phyloP scores from a whole-genome alignment of 495 filamentous ascomycete species.

The Staphylotrichum longicolle region DNA sequence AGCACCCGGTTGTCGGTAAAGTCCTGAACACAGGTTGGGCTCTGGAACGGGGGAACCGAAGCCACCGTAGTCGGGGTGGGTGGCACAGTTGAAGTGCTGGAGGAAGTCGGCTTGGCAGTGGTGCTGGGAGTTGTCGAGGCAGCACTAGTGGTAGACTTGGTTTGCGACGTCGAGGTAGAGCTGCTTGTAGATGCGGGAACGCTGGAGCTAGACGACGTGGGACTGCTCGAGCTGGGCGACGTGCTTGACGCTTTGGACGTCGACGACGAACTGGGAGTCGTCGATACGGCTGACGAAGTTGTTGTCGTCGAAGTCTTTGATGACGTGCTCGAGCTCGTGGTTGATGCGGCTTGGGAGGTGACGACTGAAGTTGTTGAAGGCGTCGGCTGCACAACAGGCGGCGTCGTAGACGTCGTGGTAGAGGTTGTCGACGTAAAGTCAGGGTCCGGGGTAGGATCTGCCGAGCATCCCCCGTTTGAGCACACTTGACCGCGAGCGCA shows the following conservation, averaged over 20 bases:
- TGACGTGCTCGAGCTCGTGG: too few relatives aligned
- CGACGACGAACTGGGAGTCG: too few relatives aligned
- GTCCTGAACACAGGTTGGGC: background rate
- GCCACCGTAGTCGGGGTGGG: background rate
- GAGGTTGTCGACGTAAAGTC: background rate
- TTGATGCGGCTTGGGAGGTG: too few relatives aligned
- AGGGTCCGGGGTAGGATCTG: background rate
- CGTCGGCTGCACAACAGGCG: too few relatives aligned
- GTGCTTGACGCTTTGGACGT: background rate
- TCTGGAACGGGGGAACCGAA: background rate
- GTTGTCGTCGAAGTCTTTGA: too few relatives aligned
- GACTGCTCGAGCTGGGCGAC: background rate
- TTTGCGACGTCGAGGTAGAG: background rate
- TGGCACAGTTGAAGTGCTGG: background rate
- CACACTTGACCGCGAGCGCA: background rate
- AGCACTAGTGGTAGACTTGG: background rate
- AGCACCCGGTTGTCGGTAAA: background rate
- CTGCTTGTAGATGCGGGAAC: background rate
- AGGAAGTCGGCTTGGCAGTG: background rate
- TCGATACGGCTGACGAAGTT: too few relatives aligned
- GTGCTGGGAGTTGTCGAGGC: background rate
- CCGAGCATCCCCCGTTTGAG: background rate
- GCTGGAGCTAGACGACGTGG: background rate
- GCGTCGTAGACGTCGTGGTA: too few relatives aligned
- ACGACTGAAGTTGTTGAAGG: too few relatives aligned